These are phyloP conservation scores for Vitis cinerea DNA, from an alignment of 164 flowering plant genomes.

Conservation along the genomic window DNA sequence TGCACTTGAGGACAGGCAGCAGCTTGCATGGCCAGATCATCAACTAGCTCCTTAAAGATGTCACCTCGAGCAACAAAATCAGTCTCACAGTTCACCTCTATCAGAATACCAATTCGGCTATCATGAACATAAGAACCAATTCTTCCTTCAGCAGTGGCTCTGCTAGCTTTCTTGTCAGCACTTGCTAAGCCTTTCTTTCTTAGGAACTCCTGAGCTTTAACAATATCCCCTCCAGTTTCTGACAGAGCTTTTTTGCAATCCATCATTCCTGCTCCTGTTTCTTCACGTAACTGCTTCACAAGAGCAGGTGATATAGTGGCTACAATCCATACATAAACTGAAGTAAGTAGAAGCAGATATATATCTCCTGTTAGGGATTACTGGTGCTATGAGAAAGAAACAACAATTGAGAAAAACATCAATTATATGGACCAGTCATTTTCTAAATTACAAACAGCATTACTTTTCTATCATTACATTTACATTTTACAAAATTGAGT, in stretches of 20 bases:
- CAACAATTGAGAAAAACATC: neutral
- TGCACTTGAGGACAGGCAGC: constrained; percentile 97
- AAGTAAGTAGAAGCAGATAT: constrained; percentile 1
- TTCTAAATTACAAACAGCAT: no score
- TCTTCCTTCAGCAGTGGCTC: constrained; percentile 95
- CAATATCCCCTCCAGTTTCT: constrained; percentile 85
- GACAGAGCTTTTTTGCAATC: constrained; percentile 94
- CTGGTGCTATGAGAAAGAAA: neutral
- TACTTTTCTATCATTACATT: no score
- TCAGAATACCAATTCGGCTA: constrained; percentile 80
- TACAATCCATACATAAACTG: constrained; percentile 18
- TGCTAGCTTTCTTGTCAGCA: constrained; percentile 93
- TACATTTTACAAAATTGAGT: no score
- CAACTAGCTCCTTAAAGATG: constrained; percentile 90
- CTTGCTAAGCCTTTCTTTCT: constrained; percentile 97
- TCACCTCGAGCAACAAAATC: constrained; percentile 98
- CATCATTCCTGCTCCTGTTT: constrained; percentile 99
- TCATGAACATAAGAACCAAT: constrained; percentile 95
- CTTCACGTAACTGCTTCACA: constrained; percentile 93
- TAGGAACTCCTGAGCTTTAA: constrained; percentile 89
- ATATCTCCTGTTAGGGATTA: neutral
- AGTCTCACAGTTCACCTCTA: constrained; percentile 97
- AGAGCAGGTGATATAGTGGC: constrained; percentile 81
- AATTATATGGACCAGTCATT: neutral
- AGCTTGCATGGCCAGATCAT: constrained; percentile 99